Evolutionary conservation across 805 yeast genomes (phyloP).

Genomic region (Candida palmyrensis): DNA sequence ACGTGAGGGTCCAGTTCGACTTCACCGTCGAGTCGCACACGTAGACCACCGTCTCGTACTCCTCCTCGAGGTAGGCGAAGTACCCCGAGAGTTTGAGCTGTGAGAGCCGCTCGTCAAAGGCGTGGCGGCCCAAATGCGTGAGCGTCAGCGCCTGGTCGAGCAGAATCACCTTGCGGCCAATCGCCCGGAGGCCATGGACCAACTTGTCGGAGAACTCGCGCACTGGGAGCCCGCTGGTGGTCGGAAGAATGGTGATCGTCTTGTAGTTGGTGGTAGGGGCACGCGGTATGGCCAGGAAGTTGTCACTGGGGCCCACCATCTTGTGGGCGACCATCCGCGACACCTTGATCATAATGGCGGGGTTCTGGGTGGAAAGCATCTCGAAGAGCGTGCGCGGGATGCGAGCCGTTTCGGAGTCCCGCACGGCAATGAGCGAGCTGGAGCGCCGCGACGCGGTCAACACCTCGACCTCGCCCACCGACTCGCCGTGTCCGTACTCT

Average conservation of each 20-base stretch:
- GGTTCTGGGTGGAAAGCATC: slow-evolving; percentile 74
- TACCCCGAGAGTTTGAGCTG: slow-evolving; percentile 82
- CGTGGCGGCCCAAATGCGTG: slow-evolving; percentile 81
- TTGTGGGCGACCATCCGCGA: slow-evolving; percentile 79
- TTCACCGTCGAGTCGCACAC: slow-evolving; percentile 80
- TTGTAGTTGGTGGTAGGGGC: slow-evolving; percentile 45
- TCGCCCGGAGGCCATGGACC: slow-evolving; percentile 62
- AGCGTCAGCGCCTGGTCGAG: slow-evolving; percentile 81
- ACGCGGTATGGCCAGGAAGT: slow-evolving; percentile 1
- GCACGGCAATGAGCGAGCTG: slow-evolving; percentile 70
- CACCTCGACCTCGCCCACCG: slow-evolving; percentile 93
- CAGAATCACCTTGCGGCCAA: slow-evolving; percentile 69
- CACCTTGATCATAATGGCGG: slow-evolving; percentile 86
- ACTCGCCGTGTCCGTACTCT: slow-evolving; percentile 91
- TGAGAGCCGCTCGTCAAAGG: slow-evolving; percentile 79
- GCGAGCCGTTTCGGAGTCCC: slow-evolving; percentile 92
- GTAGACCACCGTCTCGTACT: slow-evolving; percentile 81
- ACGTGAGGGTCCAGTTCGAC: slow-evolving; percentile 87
- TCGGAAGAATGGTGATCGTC: slow-evolving; percentile 82
- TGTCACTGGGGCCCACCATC: slow-evolving; percentile 11
- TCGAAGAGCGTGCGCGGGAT: slow-evolving; percentile 90
- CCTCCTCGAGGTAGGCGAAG: slow-evolving; percentile 86
- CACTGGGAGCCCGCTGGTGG: slow-evolving; percentile 78
- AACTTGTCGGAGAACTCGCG: slow-evolving; percentile 75
- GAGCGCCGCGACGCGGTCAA: slow-evolving; percentile 71